A percentile compares a stretch with the other conserved stretches of the same genome.
phyloP scores from a whole-genome alignment of 2,329 filamentous ascomycete species.

The Penicillium sclerotiorum region DNA sequence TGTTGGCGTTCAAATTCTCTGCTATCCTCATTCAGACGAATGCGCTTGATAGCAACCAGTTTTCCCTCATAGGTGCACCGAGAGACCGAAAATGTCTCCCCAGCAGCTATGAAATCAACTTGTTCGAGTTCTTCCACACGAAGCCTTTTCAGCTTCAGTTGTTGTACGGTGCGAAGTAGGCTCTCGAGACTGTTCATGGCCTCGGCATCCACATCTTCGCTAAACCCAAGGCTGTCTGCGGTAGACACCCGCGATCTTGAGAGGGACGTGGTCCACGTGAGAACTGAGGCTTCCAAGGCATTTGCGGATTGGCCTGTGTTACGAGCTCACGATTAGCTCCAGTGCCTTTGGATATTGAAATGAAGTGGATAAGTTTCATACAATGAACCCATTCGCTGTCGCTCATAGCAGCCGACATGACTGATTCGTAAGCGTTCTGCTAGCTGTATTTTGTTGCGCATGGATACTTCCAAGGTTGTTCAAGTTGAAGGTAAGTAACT shows the following conservation, averaged over 20 bases:
- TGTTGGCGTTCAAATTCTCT: constrained; percentile 4
- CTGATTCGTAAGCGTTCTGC: too few species aligned
- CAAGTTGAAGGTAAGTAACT: too few species aligned
- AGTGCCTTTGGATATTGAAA: too few species aligned
- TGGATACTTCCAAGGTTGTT: too few species aligned
- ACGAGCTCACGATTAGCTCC: too few species aligned
- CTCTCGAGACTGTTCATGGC: constrained; percentile 15
- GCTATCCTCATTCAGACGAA: constrained; percentile 8
- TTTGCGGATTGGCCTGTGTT: constrained; percentile 6
- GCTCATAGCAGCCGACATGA: too few species aligned
- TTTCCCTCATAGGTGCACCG: constrained; percentile 10
- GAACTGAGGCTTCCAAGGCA: background rate
- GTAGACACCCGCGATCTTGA: constrained; percentile 15
- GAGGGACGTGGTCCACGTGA: constrained; percentile 11
- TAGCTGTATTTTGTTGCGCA: too few species aligned
- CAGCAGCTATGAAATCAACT: constrained; percentile 5
- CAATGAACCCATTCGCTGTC: too few species aligned
- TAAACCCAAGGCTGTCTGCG: constrained; percentile 12
- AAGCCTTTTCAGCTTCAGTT: constrained; percentile 11
- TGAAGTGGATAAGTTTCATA: too few species aligned
- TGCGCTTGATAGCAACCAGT: constrained; percentile 15
- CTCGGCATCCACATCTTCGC: constrained; percentile 9
- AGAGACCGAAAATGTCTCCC: constrained; percentile 15
- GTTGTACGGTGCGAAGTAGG: constrained; percentile 14
- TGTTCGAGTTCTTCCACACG: constrained; percentile 6